These are phyloP conservation scores for Ustilago shanxiensis DNA, from an alignment of 1,284 basidiomycete species.

Conservation along the genomic window DNA sequence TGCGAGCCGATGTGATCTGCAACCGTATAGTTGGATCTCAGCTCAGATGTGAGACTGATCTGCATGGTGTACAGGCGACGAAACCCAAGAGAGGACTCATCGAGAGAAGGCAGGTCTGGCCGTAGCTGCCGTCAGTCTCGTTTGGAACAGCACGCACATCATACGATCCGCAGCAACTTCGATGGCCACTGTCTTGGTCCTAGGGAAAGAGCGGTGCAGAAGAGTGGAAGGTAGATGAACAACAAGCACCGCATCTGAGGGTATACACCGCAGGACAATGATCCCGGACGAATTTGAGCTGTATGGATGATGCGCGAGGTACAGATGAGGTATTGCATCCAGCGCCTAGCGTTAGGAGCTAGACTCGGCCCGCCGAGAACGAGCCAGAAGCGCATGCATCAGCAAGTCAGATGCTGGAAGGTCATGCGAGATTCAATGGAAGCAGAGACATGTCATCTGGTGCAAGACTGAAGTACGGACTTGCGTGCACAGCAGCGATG, in stretches of 20 bases:
- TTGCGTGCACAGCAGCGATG: too few species aligned
- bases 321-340: constrained; percentile 38
- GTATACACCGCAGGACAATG: neutral
- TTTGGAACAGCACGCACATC: neutral
- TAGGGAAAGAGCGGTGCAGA: too few species aligned
- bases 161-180: neutral
- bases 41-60: neutral
- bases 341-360: constrained; percentile 12
- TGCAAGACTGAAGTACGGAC: neutral
- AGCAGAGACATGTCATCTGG: neutral
- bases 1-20: constrained; percentile 25
- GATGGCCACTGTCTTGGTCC: neutral
- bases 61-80: neutral
- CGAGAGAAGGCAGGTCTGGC: neutral
- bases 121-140: neutral
- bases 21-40: neutral
- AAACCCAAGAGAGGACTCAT: neutral
- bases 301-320: neutral
- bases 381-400: neutral
- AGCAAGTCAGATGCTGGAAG: neutral
- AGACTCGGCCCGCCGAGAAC: neutral
- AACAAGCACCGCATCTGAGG: neutral
- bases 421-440: constrained; percentile 1
- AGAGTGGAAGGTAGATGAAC: neutral
- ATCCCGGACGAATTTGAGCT: neutral